Evolutionary conservation across 2,329 filamentous ascomycete species (phyloP), one percentile per base, ranked within the genome.

Genomic region (Penicillium sp.): DNA sequence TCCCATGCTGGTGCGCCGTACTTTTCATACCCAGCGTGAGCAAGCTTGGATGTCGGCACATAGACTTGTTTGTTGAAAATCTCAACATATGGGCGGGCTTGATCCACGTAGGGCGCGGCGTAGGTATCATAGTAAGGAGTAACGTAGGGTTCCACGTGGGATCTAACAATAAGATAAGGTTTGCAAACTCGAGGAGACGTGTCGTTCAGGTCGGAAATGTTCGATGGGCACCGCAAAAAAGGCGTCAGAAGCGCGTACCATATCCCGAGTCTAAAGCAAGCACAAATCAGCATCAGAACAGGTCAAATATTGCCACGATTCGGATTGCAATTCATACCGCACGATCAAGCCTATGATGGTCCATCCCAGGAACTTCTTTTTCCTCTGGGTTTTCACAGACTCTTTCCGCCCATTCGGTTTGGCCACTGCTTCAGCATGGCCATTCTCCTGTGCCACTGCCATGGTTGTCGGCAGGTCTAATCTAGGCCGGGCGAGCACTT

Each of bases 211-310:
- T 85, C 82, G 27, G 87, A 83, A 58, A 88, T 76, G 9, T 84
- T 85, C 3, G 86, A 80, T 13, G 93, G 93, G 73, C 93, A 99
- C 59, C 88, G 86, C 73, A 99, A 90, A 57, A 93, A 76, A 54
- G 95, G 79, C 24, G 90, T 95, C 59, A 92, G 75, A 62, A 98
- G 86, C 35, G 87, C 83, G 73, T 95, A 96, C 93, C 93, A 99
- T 21, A 91, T 89, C 56, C 88, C 74, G 45, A 97, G 74, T 68
- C 93, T 93, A 60, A 48, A 53, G 47, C 39, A 37, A 47, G 46
- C 53, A 52, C 39, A 26, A 43, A 47, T 50, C 41, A 52, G 44
- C 35, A 64, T 48, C 53, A 41, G 55, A 41, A 22, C 39, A 22
- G 19, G 10, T 22, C 39, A 21, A 41, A 22, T 13, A 14, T 4